These are phyloP conservation scores for Fragilaria radians DNA, from an alignment of 108 stramenopile genomes.

Conservation along the genomic window DNA sequence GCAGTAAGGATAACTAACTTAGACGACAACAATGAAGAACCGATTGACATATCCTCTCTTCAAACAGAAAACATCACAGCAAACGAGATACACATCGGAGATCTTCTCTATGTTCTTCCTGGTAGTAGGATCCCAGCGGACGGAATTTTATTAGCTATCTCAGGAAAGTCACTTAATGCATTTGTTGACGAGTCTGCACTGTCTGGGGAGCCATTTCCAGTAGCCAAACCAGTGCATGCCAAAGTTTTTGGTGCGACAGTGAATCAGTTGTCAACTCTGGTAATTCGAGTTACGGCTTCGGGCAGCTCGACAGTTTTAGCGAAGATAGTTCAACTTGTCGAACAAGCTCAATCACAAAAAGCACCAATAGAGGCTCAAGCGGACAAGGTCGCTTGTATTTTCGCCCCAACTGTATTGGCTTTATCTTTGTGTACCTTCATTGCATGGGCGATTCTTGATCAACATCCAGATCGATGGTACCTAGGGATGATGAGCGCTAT, in stretches of 20 bases:
- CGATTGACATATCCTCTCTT: constrained; percentile 25
- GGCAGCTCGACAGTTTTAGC: constrained; percentile 67
- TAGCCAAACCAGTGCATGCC: constrained; percentile 59
- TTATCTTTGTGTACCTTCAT: constrained; percentile 66
- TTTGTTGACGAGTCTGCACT: constrained; percentile 82
- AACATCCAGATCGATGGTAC: constrained; percentile 45
- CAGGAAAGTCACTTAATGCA: not conserved
- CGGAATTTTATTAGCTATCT: constrained; percentile 44
- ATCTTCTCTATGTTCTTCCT: constrained; percentile 63
- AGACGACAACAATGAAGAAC: constrained; percentile 9
- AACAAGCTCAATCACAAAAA: constrained; percentile 89
- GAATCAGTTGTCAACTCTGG: constrained; percentile 55
- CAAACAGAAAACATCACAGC: constrained; percentile 45
- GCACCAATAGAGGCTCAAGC: constrained; percentile 91
- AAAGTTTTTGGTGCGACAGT: constrained; percentile 68
- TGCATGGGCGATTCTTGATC: constrained; percentile 47
- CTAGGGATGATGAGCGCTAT: constrained; percentile 60
- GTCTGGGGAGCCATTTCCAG: constrained; percentile 90
- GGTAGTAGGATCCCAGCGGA: constrained; percentile 78
- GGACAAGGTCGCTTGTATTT: constrained; percentile 87
- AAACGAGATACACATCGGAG: constrained; percentile 41
- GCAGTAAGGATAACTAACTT: not conserved
- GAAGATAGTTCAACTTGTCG: constrained; percentile 81
- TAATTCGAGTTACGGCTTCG: constrained; percentile 75
- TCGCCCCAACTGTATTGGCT: constrained; percentile 79